These are phyloP conservation scores for Podospora sp. DNA, from an alignment of 495 filamentous ascomycete genomes.

Conservation along the genomic window DNA sequence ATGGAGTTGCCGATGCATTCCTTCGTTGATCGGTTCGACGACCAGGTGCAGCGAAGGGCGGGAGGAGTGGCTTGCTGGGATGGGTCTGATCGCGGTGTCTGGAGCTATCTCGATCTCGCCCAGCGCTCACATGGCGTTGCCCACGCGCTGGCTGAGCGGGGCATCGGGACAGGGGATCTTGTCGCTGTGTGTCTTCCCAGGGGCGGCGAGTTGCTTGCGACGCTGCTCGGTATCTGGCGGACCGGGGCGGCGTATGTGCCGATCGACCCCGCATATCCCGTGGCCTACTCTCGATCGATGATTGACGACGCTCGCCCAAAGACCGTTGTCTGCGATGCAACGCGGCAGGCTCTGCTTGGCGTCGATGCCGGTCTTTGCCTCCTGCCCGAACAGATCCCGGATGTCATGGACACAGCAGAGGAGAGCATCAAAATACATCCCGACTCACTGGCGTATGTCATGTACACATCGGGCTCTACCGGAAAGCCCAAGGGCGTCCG, in stretches of 20 bases:
- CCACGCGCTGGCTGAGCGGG: background rate
- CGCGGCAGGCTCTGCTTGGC: background rate
- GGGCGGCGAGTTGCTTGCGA: slow-evolving; percentile 3
- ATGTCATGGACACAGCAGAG: background rate
- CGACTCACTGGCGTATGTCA: slow-evolving; percentile 3
- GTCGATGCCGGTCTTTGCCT: background rate
- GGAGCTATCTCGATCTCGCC: background rate
- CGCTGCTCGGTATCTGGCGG: slow-evolving; percentile 4
- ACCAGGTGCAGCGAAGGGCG: background rate
- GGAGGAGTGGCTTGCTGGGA: background rate
- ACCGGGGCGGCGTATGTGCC: slow-evolving; percentile 6
- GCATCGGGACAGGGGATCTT: background rate
- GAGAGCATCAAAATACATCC: background rate
- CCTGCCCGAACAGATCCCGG: background rate
- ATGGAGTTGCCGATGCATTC: background rate
- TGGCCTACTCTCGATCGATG: background rate
- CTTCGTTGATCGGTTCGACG: slow-evolving; percentile 1
- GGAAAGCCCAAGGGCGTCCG: background rate
- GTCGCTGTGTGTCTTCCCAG: background rate
- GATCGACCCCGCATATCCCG: slow-evolving; percentile 1
- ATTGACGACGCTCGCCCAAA: background rate
- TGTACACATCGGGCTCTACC: slow-evolving; percentile 3
- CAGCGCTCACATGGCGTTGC: background rate
- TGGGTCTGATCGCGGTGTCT: background rate
- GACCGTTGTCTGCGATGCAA: background rate